Evolutionary conservation across 1,284 basidiomycete species (phyloP).

Genomic region (Cutaneotrichosporon sp.): DNA sequence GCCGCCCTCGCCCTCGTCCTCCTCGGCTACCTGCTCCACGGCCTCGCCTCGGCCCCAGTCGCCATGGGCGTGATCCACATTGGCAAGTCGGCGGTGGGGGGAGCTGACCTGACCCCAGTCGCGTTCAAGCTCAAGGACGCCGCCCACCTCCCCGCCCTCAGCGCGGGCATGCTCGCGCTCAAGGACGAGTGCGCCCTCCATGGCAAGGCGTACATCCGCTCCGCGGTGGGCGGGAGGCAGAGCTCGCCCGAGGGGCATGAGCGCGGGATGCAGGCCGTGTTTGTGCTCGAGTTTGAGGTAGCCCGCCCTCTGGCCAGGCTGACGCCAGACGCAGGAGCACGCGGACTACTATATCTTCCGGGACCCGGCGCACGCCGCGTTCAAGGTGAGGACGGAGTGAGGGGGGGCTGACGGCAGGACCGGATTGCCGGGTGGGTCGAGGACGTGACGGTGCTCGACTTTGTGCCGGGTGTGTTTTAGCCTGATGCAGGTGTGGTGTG

Average conservation of each 20-base stretch:
- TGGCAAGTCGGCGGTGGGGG: conserved; percentile 24
- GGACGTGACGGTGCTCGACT: conserved; percentile 43
- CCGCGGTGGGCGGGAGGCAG: conserved; percentile 42
- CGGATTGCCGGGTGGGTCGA: conserved; percentile 22
- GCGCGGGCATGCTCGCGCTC: conserved; percentile 33
- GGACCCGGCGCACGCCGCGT: conserved; percentile 41
- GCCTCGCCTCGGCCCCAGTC: background rate
- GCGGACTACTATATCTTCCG: conserved; percentile 40
- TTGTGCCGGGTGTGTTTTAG: conserved; percentile 28
- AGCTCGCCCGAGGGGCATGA: conserved; percentile 37
- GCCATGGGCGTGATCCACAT: conserved; percentile 23
- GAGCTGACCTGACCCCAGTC: conserved; percentile 34
- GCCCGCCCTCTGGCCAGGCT: background rate
- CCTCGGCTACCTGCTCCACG: conserved; percentile 7
- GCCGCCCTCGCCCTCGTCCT: conserved; percentile 2
- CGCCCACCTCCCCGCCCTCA: conserved; percentile 23
- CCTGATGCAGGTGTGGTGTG: no score
- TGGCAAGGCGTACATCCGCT: conserved; percentile 36
- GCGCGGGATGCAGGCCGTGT: conserved; percentile 43
- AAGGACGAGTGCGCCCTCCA: conserved; percentile 31
- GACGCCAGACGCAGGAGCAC: conserved; percentile 31
- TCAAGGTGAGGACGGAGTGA: conserved; percentile 37
- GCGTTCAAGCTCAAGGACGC: conserved; percentile 38
- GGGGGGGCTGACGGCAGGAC: conserved; percentile 11
- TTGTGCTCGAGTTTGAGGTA: conserved; percentile 43